Percentiles rank a stretch among this genome's conserved stretches.
Evolutionary conservation across 768 basidiomycete species (phyloP).

Genomic region (Suillus bovinus): DNA sequence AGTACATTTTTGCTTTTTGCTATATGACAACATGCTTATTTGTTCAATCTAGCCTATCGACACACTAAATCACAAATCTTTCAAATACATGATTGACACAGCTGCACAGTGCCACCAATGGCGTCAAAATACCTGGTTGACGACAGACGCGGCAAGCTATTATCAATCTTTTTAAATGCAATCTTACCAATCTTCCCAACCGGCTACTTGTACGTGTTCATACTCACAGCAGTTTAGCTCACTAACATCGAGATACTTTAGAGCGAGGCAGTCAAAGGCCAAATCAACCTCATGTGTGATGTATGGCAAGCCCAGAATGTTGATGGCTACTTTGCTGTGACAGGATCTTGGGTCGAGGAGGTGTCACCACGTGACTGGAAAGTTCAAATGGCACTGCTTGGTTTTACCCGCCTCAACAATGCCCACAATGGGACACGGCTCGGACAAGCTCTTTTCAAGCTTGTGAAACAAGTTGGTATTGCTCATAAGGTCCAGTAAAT

Average conservation of each 20-base stretch:
- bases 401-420: background rate
- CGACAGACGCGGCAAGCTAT: background rate
- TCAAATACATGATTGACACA: constrained; percentile 34
- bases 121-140: constrained; percentile 21
- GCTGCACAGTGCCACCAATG: constrained; percentile 20
- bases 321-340: too few species aligned
- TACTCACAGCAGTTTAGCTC: too few species aligned
- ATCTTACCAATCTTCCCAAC: background rate
- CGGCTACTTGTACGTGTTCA: too few species aligned
- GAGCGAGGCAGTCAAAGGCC: too few species aligned
- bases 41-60: background rate
- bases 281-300: constrained; percentile 8
- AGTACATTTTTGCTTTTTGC: constrained; percentile 20
- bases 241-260: too few species aligned
- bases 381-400: background rate
- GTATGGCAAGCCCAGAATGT: too few species aligned
- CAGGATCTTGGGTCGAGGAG: too few species aligned
- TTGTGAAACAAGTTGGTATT: background rate
- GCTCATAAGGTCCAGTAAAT: background rate
- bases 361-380: too few species aligned
- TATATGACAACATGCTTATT: background rate
- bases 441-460: background rate
- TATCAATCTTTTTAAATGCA: constrained; percentile 2
- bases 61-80: constrained; percentile 31
- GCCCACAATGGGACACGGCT: background rate